Conservation (phyloP, 345 rosid species). For the Stellera chamaejasme region DNA sequence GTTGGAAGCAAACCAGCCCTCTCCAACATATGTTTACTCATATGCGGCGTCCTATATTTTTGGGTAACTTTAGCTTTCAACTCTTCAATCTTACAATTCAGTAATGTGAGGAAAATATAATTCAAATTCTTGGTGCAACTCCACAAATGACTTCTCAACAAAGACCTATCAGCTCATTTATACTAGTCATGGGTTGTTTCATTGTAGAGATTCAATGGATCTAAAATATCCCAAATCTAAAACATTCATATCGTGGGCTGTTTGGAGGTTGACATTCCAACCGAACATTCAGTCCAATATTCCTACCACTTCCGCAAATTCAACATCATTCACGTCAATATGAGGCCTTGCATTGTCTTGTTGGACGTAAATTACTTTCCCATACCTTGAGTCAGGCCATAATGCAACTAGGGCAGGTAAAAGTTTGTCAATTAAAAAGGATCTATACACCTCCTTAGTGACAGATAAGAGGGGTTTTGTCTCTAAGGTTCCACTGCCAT, state of each 20-base stretch:
- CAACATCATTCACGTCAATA: background rate
- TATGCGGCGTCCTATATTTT: background rate
- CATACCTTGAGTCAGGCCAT: background rate
- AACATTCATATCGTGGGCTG: too few species aligned
- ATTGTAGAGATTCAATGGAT: background rate
- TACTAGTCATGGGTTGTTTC: background rate
- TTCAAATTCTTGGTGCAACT: too few species aligned
- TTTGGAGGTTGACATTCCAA: too few species aligned
- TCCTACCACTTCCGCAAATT: background rate
- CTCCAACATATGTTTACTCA: background rate
- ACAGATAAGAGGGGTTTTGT: background rate
- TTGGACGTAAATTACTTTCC: background rate
- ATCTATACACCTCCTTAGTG: background rate
- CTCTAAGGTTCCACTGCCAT: background rate
- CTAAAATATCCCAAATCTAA: background rate
- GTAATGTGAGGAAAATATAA: background rate
- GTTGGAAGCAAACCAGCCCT: background rate
- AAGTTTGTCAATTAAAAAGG: background rate
- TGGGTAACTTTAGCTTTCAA: background rate
- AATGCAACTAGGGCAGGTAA: background rate
- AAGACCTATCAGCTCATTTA: too few species aligned
- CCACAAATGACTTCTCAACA: too few species aligned
- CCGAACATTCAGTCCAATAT: too few species aligned
- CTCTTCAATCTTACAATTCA: background rate
- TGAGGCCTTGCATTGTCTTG: slow-evolving; percentile 1